Conservation (phyloP, 306 rosid species). For the Pachyrhizus erosus region DNA sequence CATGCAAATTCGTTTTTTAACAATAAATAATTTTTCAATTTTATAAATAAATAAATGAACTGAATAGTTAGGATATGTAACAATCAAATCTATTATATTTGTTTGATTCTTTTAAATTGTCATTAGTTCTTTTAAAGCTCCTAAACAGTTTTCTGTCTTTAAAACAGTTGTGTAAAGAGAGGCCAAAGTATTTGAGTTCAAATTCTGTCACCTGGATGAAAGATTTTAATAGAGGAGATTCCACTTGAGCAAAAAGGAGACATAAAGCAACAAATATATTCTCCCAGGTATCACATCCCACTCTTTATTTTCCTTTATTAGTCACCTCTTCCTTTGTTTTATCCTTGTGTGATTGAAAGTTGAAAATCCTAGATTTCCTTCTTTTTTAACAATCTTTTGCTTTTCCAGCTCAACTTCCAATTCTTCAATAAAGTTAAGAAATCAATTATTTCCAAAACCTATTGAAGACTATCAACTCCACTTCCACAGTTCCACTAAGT, state of each 20-base stretch:
- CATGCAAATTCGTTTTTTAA: no score
- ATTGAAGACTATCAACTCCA: conserved; percentile 10
- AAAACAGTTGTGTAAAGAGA: background rate
- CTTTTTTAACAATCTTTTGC: background rate
- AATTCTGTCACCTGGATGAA: background rate
- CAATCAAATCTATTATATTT: background rate
- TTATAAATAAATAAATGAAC: background rate
- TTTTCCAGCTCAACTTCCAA: conserved; percentile 21
- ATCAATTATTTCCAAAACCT: conserved; percentile 6
- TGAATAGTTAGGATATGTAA: background rate
- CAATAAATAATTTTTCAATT: background rate
- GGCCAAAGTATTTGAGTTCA: background rate
- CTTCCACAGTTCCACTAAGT: conserved; percentile 15
- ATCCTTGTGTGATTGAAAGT: conserved; percentile 3
- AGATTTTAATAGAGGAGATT: background rate
- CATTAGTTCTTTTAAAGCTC: background rate
- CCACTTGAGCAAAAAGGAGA: background rate
- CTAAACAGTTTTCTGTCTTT: background rate
- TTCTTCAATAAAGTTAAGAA: background rate
- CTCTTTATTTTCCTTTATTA: conserved; percentile 8
- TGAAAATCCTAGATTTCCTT: background rate
- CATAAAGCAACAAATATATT: background rate
- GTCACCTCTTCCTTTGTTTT: background rate
- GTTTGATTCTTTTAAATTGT: background rate
- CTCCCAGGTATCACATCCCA: background rate